These are phyloP conservation scores for Candolleomyces eurysporus DNA, from an alignment of 768 basidiomycete genomes.

Conservation along the genomic window DNA sequence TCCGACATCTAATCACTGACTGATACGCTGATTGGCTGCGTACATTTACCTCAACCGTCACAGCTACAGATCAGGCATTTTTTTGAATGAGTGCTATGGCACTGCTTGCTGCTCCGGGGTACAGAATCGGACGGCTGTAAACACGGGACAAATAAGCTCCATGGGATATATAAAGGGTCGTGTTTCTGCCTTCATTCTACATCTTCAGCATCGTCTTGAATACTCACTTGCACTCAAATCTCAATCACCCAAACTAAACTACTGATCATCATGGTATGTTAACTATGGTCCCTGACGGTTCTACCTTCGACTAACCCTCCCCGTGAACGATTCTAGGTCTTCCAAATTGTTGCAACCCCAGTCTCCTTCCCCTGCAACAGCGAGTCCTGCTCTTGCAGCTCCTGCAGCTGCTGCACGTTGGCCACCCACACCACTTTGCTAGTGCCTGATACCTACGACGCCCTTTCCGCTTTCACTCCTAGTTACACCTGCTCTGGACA, in stretches of 20 bases:
- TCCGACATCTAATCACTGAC: too few relatives aligned
- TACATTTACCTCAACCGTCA: slow-evolving; percentile 3
- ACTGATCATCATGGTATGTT: not conserved
- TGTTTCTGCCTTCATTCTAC: too few relatives aligned
- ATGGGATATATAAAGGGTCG: too few relatives aligned
- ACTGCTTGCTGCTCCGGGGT: not conserved
- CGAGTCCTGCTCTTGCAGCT: not conserved
- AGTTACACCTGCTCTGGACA: not conserved
- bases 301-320: not conserved
- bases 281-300: not conserved
- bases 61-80: slow-evolving; percentile 1
- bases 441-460: not conserved
- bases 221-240: too few relatives aligned
- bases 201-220: too few relatives aligned
- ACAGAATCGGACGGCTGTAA: not conserved
- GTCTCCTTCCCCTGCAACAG: not conserved
- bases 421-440: not conserved
- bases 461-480: too few relatives aligned
- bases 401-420: not conserved
- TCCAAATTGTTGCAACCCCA: not conserved
- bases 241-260: too few relatives aligned
- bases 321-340: not conserved
- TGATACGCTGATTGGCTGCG: not conserved
- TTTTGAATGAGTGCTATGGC: not conserved
- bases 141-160: not conserved